These are phyloP conservation scores for Tetrastigma voinierianum DNA, from an alignment of 164 flowering plant genomes.

Conservation along the genomic window DNA sequence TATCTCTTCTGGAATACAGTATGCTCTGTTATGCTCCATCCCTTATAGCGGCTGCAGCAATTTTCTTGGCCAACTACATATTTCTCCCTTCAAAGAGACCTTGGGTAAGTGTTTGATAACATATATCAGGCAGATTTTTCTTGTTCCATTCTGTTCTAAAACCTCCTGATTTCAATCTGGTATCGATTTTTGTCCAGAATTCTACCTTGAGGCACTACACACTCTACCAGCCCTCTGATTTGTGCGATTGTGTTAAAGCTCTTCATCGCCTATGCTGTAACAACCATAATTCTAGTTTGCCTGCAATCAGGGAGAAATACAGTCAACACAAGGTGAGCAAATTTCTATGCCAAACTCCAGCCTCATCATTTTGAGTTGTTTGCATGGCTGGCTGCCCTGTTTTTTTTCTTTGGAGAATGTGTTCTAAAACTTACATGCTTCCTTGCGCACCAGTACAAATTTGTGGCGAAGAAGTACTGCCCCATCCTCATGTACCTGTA, in stretches of 20 bases:
- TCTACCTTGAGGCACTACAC: constrained; percentile 75
- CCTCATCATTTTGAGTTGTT: background rate
- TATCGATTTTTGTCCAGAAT: constrained; percentile 36
- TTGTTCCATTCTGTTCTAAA: background rate
- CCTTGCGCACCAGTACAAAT: constrained; percentile 68
- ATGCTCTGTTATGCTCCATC: constrained; percentile 89
- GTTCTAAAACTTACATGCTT: background rate
- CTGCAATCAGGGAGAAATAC: constrained; percentile 83
- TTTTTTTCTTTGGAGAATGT: background rate
- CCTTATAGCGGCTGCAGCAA: constrained; percentile 73
- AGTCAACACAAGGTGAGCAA: constrained; percentile 76
- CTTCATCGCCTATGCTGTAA: constrained; percentile 56
- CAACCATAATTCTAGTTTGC: constrained; percentile 46
- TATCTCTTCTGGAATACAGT: constrained; percentile 84
- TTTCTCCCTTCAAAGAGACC: constrained; percentile 70
- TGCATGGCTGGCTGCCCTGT: too few relatives aligned
- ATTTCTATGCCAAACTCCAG: background rate
- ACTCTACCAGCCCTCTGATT: constrained; percentile 55
- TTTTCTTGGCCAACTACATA: constrained; percentile 76
- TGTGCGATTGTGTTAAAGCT: constrained; percentile 59
- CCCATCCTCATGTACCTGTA: constrained; percentile 70
- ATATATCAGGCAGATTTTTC: background rate
- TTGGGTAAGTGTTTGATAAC: constrained; percentile 60
- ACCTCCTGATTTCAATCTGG: background rate
- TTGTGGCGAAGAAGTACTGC: constrained; percentile 78